Base-by-base conservation (phyloP, 345 rosid genomes). In the Salix dunnii region DNA sequence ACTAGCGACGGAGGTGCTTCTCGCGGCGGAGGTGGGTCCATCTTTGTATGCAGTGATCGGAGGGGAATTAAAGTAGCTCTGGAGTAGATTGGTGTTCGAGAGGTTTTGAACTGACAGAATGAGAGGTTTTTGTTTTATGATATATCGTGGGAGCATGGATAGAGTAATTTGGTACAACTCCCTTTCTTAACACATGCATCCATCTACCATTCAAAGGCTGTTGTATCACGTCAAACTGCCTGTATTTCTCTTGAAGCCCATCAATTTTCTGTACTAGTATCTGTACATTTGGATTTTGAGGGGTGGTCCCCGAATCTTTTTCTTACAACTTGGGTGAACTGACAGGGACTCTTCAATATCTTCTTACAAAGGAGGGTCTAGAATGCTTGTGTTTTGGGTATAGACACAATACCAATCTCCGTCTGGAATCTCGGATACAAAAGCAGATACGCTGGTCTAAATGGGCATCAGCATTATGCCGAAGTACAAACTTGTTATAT, bases 1-100 rank as follows among this genome's bases (percentile, higher is more conserved):
- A 23, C 51, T 9, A 51, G 7, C 36, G 61, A 7, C 2, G 49
- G 27, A 51, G 78, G 78, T 43, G 60, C 69, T 2, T 61, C 28
- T 36, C 23, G 43, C 4, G 58, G 61, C 23, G 78, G 51, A 21
- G 79, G 43, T 62, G 49, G 33, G 21, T 61, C 69, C 79, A 70
- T 77, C 35, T 77, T 25, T 30, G 17, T 8, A 21, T 30, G 76
- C 25, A 42, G 40, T 25, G 21, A 21, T 21, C 60, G 60, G 36
- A 2, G 53, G 67, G 25, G n/a, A 23, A n/a, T 18, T 12, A 25
- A 74, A n/a, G 28, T 17, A 10, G 38, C 2, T 2, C 7, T 2
- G 25, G 7, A 6, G 68, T 6, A 21, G 20, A 30, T 7, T 11
- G 60, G 40, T 30, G 42, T 20, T 16, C 7, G 6, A 4, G 49